Evolutionary conservation across 2,329 filamentous ascomycete species (phyloP), one percentile per base, ranked within the genome.

Genomic region (Phoma sp.): DNA sequence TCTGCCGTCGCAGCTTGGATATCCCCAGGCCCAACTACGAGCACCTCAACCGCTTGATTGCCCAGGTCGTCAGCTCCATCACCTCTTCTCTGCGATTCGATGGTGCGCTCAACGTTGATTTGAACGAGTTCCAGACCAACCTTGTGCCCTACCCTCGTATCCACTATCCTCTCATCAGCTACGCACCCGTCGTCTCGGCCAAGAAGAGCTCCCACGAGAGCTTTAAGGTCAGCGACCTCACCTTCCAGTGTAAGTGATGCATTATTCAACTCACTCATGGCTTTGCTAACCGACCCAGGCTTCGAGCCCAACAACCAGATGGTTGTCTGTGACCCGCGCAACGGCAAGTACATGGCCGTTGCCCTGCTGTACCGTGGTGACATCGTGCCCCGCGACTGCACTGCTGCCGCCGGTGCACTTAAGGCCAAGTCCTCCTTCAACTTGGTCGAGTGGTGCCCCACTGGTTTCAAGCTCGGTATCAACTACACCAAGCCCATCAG

Each of bases 191-290:
- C 65, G 82, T 89, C 61, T 89, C 86, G 22, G 85, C 86, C 55
- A 82, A 84, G 80, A 90, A 90, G 84, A 91, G 89, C 76, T 85
- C 87, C 42, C 90, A 95, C 72, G 90, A 95, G 81, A 91, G 89
- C 81, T 93, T 93, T 86, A 91, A 91, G 82, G 88, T 92, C 50
- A 83, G 86, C 59, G 91, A 95, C 63, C 78, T 89, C 60, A 89
- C 87, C 71, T 86, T 89, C 79, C 86, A 89, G 75, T 89, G 87
- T 89, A 66, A 54, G 68, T 68, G 4, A 14, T 0, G 30, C 23
- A 22, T 10, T 10, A 27, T 24, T 24, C 11, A 36, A 2, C 8
- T 13, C 10, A 42, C 4, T 29, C 14, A 30, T 8, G 4, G 23
- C 2, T 8, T 49, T 49, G 39, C 75, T 78, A 57, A 76, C 48